Evolutionary conservation across 805 yeast species (phyloP), one percentile per base, ranked within the genome.

Genomic region (Suhomyces kilbournensis): DNA sequence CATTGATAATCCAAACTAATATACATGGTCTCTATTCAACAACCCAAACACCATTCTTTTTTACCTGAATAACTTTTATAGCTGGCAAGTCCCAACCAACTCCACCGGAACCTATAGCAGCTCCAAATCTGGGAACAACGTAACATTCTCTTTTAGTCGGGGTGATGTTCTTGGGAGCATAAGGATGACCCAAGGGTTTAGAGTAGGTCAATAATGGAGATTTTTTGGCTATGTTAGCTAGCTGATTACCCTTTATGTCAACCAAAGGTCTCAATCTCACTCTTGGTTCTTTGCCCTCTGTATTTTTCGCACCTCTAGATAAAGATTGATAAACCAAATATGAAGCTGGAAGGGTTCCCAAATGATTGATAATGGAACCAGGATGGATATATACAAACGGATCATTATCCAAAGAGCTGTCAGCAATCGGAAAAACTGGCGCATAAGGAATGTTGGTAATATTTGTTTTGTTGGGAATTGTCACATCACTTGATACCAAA

Each of bases 71-170:
- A 2, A 91, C 94, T 65, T 90, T 86, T 25, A 86, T 74, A 7
- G 94, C 96, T 6, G 79, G 79, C 48, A 93, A 70, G 60, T 93
- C 97, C 96, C 97, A 93, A 7, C 97, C 97, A 25, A 86, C 76
- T 20, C 90, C 88, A 19, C 97, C 97, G 40, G 84, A 78, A 9
- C 96, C 96, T 43, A 86, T 75, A 6, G 84, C 78, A 9, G 96
- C 92, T 3, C 97, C 97, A 64, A 88, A 83, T 51, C 97, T 73
- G 1, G 98, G 97, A 48, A 90, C 85, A 14, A 92, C 97, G 71
- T 90, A 92, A 60, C 96, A 89, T 62, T 87, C 92, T 58, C 97
- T 76, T 61, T 85, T 86, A 2, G 84, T 81, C 0, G 88, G 72
- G 3, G 83, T 73, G 14, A 88, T 61, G 56, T 79, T 75, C 62